Percentiles rank a stretch among this genome's conserved stretches.
phyloP scores from a whole-genome alignment of 2,329 filamentous ascomycete species.

The Fonsecaea pedrosoi region DNA sequence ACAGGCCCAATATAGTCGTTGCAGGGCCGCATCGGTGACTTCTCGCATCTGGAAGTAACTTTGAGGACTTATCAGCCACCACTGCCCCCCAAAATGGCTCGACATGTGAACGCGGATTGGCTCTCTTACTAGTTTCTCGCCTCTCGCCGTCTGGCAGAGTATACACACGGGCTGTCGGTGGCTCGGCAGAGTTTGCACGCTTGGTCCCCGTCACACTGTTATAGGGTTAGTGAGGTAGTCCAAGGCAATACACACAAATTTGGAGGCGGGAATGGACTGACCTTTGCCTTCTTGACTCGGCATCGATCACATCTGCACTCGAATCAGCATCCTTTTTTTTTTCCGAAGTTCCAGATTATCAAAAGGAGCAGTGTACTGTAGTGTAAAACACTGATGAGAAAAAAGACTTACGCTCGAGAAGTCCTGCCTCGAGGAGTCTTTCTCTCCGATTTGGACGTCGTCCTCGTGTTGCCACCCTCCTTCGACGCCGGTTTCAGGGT shows the following conservation, averaged over 20 bases:
- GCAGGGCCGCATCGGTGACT: conserved; percentile 26
- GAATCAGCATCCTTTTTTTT: background rate
- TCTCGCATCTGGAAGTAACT: conserved; percentile 31
- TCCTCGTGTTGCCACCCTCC: conserved; percentile 1
- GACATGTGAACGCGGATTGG: background rate
- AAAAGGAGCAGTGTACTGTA: background rate
- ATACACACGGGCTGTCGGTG: conserved; percentile 22
- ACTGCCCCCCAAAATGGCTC: no score
- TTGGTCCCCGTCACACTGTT: conserved; percentile 27
- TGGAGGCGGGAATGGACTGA: background rate
- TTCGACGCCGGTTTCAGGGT: background rate
- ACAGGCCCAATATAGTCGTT: conserved; percentile 30
- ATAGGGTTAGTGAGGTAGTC: background rate
- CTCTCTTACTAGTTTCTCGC: conserved; percentile 27
- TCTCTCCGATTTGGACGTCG: conserved; percentile 5
- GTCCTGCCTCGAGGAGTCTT: conserved; percentile 19
- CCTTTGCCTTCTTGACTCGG: conserved; percentile 31
- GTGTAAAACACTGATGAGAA: background rate
- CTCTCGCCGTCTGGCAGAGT: conserved; percentile 24
- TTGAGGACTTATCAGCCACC: no score
- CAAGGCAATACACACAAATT: no score
- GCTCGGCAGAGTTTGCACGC: conserved; percentile 25
- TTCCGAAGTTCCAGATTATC: background rate
- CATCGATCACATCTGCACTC: conserved; percentile 25
- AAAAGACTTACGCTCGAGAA: conserved; percentile 3